phyloP scores from a whole-genome alignment of 2,329 filamentous ascomycete species.

The Hypoxylon sp. region DNA sequence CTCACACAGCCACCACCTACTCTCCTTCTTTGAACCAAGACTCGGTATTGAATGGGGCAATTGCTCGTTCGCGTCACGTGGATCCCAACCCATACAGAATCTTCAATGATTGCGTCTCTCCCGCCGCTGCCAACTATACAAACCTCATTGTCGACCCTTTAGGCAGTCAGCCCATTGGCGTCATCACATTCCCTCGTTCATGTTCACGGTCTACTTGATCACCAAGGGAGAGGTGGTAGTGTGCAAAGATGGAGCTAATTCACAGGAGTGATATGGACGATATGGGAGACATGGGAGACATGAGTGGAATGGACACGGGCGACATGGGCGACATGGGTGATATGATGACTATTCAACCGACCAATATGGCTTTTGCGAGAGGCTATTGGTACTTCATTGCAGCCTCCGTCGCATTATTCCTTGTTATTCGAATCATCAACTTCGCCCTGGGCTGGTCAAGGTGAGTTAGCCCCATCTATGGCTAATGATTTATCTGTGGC shows the following conservation, averaged over 20 bases:
- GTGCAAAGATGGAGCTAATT: conserved; percentile 8
- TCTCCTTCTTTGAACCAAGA: background rate
- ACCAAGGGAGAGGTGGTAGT: conserved; percentile 6
- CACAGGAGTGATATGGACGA: conserved; percentile 12
- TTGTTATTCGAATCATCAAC: conserved; percentile 61
- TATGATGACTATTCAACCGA: conserved; percentile 52
- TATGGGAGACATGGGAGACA: conserved; percentile 55
- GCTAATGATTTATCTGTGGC: background rate
- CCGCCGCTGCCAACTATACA: background rate
- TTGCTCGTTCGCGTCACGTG: background rate
- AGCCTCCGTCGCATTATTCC: conserved; percentile 62
- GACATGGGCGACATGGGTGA: conserved; percentile 55
- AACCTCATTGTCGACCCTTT: conserved; percentile 1
- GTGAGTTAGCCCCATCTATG: conserved; percentile 53
- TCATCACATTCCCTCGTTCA: background rate
- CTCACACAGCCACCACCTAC: background rate
- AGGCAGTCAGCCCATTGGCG: background rate
- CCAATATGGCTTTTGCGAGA: conserved; percentile 67
- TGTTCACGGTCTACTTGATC: background rate
- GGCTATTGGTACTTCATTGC: conserved; percentile 73
- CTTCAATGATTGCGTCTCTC: conserved; percentile 22
- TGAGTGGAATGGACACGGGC: conserved; percentile 50
- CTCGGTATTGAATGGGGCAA: background rate
- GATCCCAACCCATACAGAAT: background rate
- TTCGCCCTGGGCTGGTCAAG: conserved; percentile 59